Percentiles rank a stretch among this genome's conserved stretches.
Conservation (phyloP, 2,329 filamentous ascomycete species). For the Pseudocercospora crystallina region DNA sequence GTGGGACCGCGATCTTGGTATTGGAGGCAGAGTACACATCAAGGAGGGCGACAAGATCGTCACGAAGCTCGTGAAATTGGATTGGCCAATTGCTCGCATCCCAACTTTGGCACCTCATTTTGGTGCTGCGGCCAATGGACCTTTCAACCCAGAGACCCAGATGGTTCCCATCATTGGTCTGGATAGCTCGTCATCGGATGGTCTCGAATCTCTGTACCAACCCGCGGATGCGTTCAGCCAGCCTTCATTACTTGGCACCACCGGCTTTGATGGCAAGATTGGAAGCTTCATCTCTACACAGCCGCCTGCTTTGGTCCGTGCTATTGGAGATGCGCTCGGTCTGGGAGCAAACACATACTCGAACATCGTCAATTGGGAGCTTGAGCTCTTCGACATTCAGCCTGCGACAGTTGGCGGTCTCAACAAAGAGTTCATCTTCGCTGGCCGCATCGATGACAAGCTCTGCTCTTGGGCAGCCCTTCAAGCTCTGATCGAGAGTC, state of each 20-base stretch:
- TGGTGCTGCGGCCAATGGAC: slow-evolving; percentile 65
- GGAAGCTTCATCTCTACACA: slow-evolving; percentile 80
- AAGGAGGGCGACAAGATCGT: slow-evolving; percentile 77
- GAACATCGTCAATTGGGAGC: slow-evolving; percentile 90
- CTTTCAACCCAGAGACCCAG: slow-evolving; percentile 85
- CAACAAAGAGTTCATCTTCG: slow-evolving; percentile 91
- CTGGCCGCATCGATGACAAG: slow-evolving; percentile 94
- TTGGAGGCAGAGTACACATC: slow-evolving; percentile 86
- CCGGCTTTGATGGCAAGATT: slow-evolving; percentile 26
- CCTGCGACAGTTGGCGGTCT: slow-evolving; percentile 80
- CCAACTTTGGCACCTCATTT: slow-evolving; percentile 94
- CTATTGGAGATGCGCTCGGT: slow-evolving; percentile 76
- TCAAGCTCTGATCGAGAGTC: slow-evolving; percentile 67
- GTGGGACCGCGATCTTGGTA: slow-evolving; percentile 94
- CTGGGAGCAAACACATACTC: slow-evolving; percentile 60
- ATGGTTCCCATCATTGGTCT: slow-evolving; percentile 92
- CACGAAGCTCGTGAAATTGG: slow-evolving; percentile 81
- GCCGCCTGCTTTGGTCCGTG: slow-evolving; percentile 77
- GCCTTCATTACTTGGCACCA: slow-evolving; percentile 53
- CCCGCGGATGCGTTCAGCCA: slow-evolving; percentile 31
- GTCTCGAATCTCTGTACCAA: slow-evolving; percentile 20
- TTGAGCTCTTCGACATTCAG: slow-evolving; percentile 90
- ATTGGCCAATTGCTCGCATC: slow-evolving; percentile 90
- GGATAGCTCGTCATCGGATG: slow-evolving; percentile 55
- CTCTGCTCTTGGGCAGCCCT: slow-evolving; percentile 92